Conservation (phyloP, 768 basidiomycete species). For the Lactarius trivialis region DNA sequence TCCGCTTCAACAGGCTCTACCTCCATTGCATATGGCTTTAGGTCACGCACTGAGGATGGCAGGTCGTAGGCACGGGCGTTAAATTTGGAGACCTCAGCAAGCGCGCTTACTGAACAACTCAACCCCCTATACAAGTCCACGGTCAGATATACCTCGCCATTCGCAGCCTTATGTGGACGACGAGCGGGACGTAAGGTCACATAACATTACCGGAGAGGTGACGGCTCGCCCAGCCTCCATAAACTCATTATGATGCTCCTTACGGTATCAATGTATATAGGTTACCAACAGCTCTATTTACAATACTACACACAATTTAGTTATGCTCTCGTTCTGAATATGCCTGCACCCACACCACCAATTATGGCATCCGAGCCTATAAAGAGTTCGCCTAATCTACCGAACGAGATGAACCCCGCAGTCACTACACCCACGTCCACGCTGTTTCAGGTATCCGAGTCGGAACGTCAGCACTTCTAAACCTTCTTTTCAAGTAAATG, state of each 20-base stretch:
- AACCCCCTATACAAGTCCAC: not conserved
- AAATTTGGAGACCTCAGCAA: not conserved
- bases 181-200: not conserved
- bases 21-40: not conserved
- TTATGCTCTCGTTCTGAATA: not conserved
- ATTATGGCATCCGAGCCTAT: too few relatives aligned
- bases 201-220: not conserved
- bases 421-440: too few relatives aligned
- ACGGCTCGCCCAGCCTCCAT: not conserved
- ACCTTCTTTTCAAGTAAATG: too few relatives aligned
- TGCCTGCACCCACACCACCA: not conserved
- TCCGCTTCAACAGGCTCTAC: not conserved
- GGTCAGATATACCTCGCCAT: too few relatives aligned
- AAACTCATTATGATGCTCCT: not conserved
- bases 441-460: too few relatives aligned
- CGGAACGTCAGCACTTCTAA: too few relatives aligned
- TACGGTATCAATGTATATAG: not conserved
- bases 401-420: too few relatives aligned
- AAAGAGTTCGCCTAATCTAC: not conserved
- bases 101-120: not conserved
- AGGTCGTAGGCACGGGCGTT: slow-evolving; percentile 4
- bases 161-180: not conserved
- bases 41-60: not conserved
- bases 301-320: not conserved
- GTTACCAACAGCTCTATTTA: not conserved